Base-by-base conservation (phyloP, 805 yeast genomes). In the Teunomyces aglyptinius region DNA sequence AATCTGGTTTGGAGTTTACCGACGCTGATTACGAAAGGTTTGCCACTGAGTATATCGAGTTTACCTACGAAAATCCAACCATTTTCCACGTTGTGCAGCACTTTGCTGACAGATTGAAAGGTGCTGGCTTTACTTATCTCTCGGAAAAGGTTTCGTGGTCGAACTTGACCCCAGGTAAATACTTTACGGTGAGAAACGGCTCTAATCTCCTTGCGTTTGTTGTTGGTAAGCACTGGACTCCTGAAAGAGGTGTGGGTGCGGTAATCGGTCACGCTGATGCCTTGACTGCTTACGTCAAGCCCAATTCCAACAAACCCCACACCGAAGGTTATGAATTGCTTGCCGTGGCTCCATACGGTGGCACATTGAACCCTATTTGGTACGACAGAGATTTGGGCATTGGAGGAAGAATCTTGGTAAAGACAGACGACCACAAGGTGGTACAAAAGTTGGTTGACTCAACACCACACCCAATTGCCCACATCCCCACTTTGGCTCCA, bases 331-430 rank as follows among this genome's bases (percentile, higher is more conserved):
- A 78, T 63, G 88, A 86, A 53, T 67, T 85, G 41, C 70, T 89
- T 26, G 96, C 95, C 5, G 89, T 86, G 33, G 92, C 96, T 0
- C 89, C 92, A 1, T 89, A 89, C 62, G 81, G 89, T 16, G 94
- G 94, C 28, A 83, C 87, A 2, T 64, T 85, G 53, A 48, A 47
- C n/a, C 70, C 73, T 26, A 65, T 80, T 35, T 85, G 95, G 90
- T 81, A 87, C 76, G 96, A 89, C 64, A 78, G 96, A 62, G 96
- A 89, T 63, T 76, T 89, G 49, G 94, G 95, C 39, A 64, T 89
- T 50, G 96, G 90, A 43, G 96, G 96, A 39, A 75, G 89, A 49
- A 77, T 89, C 19, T 69, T 86, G 44, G 78, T 81, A 44, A 77
- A 73, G 54, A 47, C 54, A 4, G 58, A 53, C 13, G 43, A 44